Conservation (phyloP, 2,329 filamentous ascomycete genomes). For the Cladophialophora exuberans region DNA sequence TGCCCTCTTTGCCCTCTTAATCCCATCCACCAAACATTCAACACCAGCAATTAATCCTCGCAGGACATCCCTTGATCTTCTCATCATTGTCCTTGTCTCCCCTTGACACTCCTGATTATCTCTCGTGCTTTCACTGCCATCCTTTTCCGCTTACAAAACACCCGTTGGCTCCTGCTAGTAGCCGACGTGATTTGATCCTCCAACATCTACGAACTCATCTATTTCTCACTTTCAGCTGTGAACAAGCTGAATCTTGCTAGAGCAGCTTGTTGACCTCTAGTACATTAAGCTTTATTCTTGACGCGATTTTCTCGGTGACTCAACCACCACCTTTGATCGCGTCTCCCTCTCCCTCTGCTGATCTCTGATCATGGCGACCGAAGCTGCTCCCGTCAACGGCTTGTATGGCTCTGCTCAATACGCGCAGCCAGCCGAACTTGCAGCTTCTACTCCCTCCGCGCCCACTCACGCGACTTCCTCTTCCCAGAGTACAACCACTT, state of each 20-base stretch:
- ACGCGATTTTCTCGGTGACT: slow-evolving; percentile 2
- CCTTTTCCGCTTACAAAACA: neutral
- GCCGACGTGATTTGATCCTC: too few relatives aligned
- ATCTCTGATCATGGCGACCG: slow-evolving; percentile 30
- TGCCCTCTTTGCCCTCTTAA: slow-evolving; percentile 4
- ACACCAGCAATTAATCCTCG: neutral
- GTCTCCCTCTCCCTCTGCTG: slow-evolving; percentile 3
- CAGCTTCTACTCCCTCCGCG: slow-evolving; percentile 32
- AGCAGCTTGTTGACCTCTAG: neutral
- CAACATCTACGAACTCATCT: too few relatives aligned
- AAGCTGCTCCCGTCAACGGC: slow-evolving; percentile 32
- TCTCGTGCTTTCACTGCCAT: neutral
- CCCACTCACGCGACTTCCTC: slow-evolving; percentile 28
- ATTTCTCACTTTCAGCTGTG: slow-evolving; percentile 8
- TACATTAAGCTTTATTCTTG: neutral
- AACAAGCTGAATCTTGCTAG: slow-evolving; percentile 5
- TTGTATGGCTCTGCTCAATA: slow-evolving; percentile 31
- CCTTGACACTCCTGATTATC: neutral
- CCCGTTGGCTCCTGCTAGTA: too few relatives aligned
- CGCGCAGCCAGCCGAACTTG: slow-evolving; percentile 34
- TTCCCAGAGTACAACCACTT: slow-evolving; percentile 32
- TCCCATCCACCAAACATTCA: slow-evolving; percentile 10
- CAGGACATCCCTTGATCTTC: slow-evolving; percentile 1
- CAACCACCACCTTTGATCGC: neutral
- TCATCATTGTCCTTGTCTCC: slow-evolving; percentile 4